These are phyloP conservation scores for Solanum hybrid DNA, from an alignment of 305 asterid species.

Conservation along the genomic window DNA sequence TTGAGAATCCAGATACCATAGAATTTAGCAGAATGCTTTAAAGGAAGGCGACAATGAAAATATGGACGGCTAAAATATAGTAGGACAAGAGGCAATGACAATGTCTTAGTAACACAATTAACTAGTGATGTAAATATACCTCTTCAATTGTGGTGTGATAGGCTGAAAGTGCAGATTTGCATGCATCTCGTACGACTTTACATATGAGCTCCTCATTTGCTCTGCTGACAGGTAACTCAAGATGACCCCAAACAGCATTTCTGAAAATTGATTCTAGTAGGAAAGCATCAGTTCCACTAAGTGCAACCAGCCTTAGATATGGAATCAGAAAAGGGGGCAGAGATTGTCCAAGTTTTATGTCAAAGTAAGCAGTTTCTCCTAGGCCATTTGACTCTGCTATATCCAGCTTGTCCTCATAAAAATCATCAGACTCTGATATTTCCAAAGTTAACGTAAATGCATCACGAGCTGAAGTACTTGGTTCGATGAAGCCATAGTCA, in stretches of 20 bases:
- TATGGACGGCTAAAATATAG: background rate
- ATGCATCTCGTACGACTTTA: slow-evolving; percentile 57
- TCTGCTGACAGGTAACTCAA: slow-evolving; percentile 71
- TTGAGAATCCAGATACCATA: background rate
- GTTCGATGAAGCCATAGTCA: slow-evolving; percentile 81
- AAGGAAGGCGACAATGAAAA: background rate
- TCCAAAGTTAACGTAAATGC: slow-evolving; percentile 74
- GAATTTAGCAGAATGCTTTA: background rate
- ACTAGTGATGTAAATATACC: slow-evolving; percentile 25
- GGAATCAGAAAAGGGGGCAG: slow-evolving; percentile 68
- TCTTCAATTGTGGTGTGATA: slow-evolving; percentile 80
- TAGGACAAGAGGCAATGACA: background rate
- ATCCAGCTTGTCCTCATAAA: slow-evolving; percentile 71
- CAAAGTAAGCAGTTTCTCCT: slow-evolving; percentile 67
- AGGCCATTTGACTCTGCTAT: slow-evolving; percentile 71
- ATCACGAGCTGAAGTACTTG: slow-evolving; percentile 42
- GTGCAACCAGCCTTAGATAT: slow-evolving; percentile 69
- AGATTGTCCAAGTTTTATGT: slow-evolving; percentile 60
- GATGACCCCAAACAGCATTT: slow-evolving; percentile 68
- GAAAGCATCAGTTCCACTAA: slow-evolving; percentile 85
- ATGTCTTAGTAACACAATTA: background rate
- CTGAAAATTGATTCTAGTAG: slow-evolving; percentile 84
- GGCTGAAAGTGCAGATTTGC: slow-evolving; percentile 68
- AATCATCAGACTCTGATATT: slow-evolving; percentile 73
- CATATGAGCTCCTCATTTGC: slow-evolving; percentile 85